A percentile compares a stretch with the other conserved stretches of the same genome.
phyloP scores from a whole-genome alignment of 768 basidiomycete species.

The Boletus tomentosulus region DNA sequence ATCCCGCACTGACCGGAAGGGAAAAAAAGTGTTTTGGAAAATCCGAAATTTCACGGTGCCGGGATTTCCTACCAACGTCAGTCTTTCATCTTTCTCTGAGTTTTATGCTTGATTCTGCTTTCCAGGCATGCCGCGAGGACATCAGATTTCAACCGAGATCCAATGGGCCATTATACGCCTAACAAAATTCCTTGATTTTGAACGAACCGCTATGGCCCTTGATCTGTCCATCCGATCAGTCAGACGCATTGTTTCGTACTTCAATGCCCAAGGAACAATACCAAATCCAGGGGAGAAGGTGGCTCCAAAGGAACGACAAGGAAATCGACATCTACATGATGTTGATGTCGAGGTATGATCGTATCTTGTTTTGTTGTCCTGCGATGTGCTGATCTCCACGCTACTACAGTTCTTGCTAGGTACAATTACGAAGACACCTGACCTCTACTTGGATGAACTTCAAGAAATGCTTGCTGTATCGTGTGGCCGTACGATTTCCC shows the following conservation, averaged over 20 bases:
- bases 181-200: neutral
- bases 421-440: neutral
- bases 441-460: neutral
- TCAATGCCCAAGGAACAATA: neutral
- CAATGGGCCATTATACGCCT: neutral
- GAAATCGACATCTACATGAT: neutral
- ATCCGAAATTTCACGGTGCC: neutral
- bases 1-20: constrained; percentile 7
- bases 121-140: neutral
- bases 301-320: neutral
- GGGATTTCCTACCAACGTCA: neutral
- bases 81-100: neutral
- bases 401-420: neutral
- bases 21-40: constrained; percentile 14
- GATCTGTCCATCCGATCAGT: neutral
- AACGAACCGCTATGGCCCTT: neutral
- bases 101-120: neutral
- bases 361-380: neutral
- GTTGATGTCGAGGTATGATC: neutral
- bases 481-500: neutral
- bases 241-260: neutral
- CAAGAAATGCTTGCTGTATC: neutral
- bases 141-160: neutral
- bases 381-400: neutral
- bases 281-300: neutral